Evolutionary conservation across 768 basidiomycete genomes (phyloP), one percentile per base, ranked within the genome.

Genomic region (Tricholoma hemisulphureum): DNA sequence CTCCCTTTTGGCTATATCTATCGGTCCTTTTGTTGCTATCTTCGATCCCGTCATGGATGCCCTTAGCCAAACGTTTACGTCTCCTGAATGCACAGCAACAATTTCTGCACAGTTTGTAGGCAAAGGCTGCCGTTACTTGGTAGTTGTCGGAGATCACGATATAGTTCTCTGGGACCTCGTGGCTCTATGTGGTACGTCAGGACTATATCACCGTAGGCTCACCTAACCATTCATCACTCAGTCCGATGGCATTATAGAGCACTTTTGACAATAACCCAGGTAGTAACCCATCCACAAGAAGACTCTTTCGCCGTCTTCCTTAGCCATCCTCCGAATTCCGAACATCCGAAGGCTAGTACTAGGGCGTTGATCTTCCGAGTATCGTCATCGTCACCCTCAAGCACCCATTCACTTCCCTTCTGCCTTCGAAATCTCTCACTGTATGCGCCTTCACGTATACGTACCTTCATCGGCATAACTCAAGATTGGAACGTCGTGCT

Each of bases 1-100:
- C 8, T 95, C 95, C 5, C 77, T 99, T 29, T 75, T 98, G 46
- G 89, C 88, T 11, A 80, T 95, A 20, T 78, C 87, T 11, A 80
- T 89, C 53, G 85, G 85, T 0, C 67, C 80, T 14, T 83, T 83
- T 58, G 78, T 95, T 53, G 83, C 85, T 5, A 70, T 98, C 6
- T 97, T 90, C 71, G 87, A 93, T 64, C 80, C 91, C 0, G 64
- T 74, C 20, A 84, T 84, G 21, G 88, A 84, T 59, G 71, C 77
- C 21, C 72, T 91, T 14, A 75, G 81, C 18, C 83, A 83, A 43
- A 83, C 83, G 0, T 75, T 94, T 59, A 80, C 81, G 24, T 78
- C 77, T 37, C 82, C 84, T 35, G 84, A 83, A 58, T 84, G 81
- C 55, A 72, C 70, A 58, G 69, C 63, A 20, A 75, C 78, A 24